Evolutionary conservation across 352 stramenopile genomes (phyloP).

Genomic region (Phytophthora ohioensis): DNA sequence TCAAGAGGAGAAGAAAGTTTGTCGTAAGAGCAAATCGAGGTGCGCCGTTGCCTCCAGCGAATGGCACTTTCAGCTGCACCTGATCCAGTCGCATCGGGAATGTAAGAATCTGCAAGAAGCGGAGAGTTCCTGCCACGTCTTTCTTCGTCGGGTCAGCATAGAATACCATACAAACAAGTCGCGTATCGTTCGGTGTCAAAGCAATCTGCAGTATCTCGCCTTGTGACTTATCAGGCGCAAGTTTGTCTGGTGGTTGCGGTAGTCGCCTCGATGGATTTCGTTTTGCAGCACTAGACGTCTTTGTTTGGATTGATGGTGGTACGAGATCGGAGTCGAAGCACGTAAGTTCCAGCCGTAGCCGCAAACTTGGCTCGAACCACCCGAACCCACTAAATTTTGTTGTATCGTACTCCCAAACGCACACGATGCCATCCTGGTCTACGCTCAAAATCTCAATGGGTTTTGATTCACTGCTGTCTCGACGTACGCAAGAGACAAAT

Average conservation of each 20-base stretch:
- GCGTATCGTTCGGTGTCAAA: conserved; percentile 38
- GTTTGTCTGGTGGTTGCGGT: neutral
- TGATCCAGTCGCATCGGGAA: conserved; percentile 29
- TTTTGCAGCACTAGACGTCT: conserved; percentile 7
- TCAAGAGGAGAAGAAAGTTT: conserved; percentile 44
- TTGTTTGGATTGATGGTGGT: neutral
- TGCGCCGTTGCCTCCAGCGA: conserved; percentile 34
- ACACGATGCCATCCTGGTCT: conserved; percentile 44
- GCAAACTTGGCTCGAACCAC: conserved; percentile 47
- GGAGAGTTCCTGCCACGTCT: conserved; percentile 31
- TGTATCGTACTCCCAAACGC: conserved; percentile 52
- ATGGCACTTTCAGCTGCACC: conserved; percentile 38
- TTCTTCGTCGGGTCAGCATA: conserved; percentile 33
- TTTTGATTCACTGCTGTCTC: conserved; percentile 3
- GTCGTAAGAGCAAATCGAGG: conserved; percentile 53
- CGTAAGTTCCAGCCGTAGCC: conserved; percentile 40
- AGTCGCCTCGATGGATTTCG: conserved; percentile 5
- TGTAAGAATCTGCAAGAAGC: conserved; percentile 48
- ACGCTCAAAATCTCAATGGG: conserved; percentile 48
- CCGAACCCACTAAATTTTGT: conserved; percentile 53
- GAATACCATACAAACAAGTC: conserved; percentile 59
- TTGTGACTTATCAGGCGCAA: neutral
- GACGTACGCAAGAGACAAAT: conserved; percentile 43
- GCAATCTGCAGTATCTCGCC: conserved; percentile 58
- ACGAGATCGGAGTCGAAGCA: conserved; percentile 4